Percentiles rank a stretch among this genome's conserved stretches.
phyloP scores from a whole-genome alignment of 768 basidiomycete species.

The Termitomyces sp. region DNA sequence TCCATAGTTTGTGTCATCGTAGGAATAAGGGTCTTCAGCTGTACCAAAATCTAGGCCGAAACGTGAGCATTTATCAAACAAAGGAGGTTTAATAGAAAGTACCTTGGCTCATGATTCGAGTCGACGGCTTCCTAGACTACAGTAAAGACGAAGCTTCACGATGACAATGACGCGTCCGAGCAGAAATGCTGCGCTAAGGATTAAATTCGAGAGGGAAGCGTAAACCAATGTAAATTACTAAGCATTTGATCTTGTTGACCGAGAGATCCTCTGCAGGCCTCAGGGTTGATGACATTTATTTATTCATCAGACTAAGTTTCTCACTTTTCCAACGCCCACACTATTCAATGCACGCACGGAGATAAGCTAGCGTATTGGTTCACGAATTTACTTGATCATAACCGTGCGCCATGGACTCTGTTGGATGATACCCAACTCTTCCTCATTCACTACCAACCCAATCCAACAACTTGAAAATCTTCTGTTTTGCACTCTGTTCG shows the following conservation, averaged over 20 bases:
- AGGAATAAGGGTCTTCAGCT: conserved; percentile 49
- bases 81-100: conserved; percentile 24
- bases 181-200: not conserved
- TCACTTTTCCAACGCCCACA: too few species aligned
- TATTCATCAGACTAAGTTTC: not conserved
- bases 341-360: too few species aligned
- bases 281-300: conserved; percentile 13
- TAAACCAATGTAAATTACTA: conserved; percentile 18
- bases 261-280: conserved; percentile 16
- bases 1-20: conserved; percentile 58
- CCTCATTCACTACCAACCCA: conserved; percentile 1
- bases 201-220: not conserved
- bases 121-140: not conserved
- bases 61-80: conserved; percentile 25
- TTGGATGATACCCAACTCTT: not conserved
- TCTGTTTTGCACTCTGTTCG: conserved; percentile 47
- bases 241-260: conserved; percentile 24
- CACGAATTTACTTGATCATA: not conserved
- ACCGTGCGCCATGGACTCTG: not conserved
- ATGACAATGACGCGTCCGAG: not conserved
- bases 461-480: conserved; percentile 29
- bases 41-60: conserved; percentile 41
- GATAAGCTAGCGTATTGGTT: not conserved
- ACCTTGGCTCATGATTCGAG: conserved; percentile 48
- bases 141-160: not conserved